Conservation (phyloP, 768 basidiomycete species). For the Phaeolepiota aurea region DNA sequence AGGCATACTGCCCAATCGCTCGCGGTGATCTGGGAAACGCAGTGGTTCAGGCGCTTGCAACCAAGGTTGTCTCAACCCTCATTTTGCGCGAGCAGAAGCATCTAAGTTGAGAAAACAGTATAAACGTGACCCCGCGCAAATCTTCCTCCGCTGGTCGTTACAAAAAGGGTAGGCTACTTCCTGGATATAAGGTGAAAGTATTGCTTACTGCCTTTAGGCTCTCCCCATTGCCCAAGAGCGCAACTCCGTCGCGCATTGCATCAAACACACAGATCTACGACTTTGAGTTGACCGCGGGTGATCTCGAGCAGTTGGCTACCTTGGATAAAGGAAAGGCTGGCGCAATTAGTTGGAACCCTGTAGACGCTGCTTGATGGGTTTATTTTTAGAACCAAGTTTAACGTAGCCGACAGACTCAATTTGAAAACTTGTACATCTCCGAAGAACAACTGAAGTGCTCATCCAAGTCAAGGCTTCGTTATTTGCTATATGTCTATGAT, state of each 20-base stretch:
- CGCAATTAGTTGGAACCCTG: conserved; percentile 1
- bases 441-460: neutral
- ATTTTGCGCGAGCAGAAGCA: neutral
- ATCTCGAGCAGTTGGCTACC: conserved; percentile 40
- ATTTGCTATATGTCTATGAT: no score
- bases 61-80: conserved; percentile 36
- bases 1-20: conserved; percentile 75
- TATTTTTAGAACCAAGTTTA: neutral
- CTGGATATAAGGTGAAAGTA: neutral
- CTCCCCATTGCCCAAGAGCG: conserved; percentile 61
- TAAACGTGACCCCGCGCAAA: conserved; percentile 60
- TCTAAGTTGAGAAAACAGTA: conserved; percentile 26
- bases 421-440: no score
- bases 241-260: conserved; percentile 40
- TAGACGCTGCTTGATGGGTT: conserved; percentile 1
- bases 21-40: conserved; percentile 50
- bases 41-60: conserved; percentile 42
- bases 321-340: conserved; percentile 37
- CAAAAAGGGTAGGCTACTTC: conserved; percentile 57
- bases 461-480: no score
- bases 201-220: conserved; percentile 26
- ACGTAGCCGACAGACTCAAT: no score
- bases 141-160: conserved; percentile 86
- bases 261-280: conserved; percentile 57
- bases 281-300: conserved; percentile 44